Conservation (phyloP, 1,284 basidiomycete species). For the Cystobasidium slooffiae region DNA sequence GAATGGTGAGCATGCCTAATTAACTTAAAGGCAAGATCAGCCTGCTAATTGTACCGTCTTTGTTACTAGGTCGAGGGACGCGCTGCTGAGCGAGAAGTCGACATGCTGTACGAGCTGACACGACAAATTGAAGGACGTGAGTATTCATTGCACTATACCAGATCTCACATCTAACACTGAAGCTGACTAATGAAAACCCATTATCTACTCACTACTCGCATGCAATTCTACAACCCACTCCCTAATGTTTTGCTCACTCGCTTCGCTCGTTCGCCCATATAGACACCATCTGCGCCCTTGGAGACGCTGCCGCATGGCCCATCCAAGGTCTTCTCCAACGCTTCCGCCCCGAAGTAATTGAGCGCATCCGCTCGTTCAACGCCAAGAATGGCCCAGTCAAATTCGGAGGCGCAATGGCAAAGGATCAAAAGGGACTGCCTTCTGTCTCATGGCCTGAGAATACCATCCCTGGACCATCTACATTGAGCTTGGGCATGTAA, state of each 20-base stretch:
- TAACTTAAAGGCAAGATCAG: slow-evolving; percentile 31
- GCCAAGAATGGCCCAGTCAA: slow-evolving; percentile 79
- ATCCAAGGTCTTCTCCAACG: slow-evolving; percentile 94
- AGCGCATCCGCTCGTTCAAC: slow-evolving; percentile 79
- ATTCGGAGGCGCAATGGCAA: slow-evolving; percentile 70
- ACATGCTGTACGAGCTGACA: slow-evolving; percentile 93
- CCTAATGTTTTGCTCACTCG: too few species aligned
- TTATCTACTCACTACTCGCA: too few species aligned
- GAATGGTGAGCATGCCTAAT: slow-evolving; percentile 56
- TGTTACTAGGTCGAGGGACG: slow-evolving; percentile 71
- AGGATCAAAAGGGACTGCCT: slow-evolving; percentile 15
- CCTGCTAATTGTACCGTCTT: slow-evolving; percentile 58
- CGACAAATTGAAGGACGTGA: slow-evolving; percentile 86
- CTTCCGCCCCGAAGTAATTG: slow-evolving; percentile 90
- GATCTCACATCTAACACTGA: too few species aligned
- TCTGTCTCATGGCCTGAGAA: slow-evolving; percentile 39
- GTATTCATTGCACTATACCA: not conserved
- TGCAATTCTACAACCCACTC: too few species aligned
- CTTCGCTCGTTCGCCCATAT: too few species aligned
- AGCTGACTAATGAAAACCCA: too few species aligned
- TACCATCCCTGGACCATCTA: slow-evolving; percentile 25
- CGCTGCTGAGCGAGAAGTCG: slow-evolving; percentile 89
- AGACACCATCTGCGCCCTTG: slow-evolving; percentile 82
- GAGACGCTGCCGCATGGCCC: slow-evolving; percentile 95
- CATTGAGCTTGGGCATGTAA: not conserved